These are phyloP conservation scores for Inga oerstediana DNA, from an alignment of 306 rosid genomes.

Conservation along the genomic window DNA sequence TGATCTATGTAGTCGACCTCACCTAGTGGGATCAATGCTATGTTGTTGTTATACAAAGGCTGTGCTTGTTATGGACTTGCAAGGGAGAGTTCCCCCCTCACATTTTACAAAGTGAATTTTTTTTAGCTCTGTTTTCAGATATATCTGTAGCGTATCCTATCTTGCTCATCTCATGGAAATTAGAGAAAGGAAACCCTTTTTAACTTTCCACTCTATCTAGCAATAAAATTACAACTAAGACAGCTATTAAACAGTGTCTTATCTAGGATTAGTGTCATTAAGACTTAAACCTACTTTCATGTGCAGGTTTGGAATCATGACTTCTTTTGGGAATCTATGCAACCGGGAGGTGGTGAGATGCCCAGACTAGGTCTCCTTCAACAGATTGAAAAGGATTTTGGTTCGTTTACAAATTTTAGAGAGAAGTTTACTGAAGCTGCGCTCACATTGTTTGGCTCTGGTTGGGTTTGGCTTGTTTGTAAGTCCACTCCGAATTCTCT, in stretches of 20 bases:
- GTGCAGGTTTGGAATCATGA: conserved; percentile 83
- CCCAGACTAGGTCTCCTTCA: conserved; percentile 76
- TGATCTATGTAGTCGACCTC: too few relatives aligned
- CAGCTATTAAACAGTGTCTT: not conserved
- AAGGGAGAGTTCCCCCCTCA: not conserved
- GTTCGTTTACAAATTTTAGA: conserved; percentile 75
- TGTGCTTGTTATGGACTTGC: not conserved
- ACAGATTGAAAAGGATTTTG: conserved; percentile 97
- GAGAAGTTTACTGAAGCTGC: conserved; percentile 74
- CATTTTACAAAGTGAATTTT: not conserved
- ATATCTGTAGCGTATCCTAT: conserved; percentile 11
- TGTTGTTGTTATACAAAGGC: too few relatives aligned
- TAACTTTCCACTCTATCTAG: not conserved
- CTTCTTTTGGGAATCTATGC: conserved; percentile 84
- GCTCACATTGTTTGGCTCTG: conserved; percentile 86
- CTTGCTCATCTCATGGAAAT: conserved; percentile 3
- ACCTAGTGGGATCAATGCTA: too few relatives aligned
- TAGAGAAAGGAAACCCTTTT: not conserved
- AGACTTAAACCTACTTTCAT: conserved; percentile 7
- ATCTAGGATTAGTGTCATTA: conserved; percentile 5
- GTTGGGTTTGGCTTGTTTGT: conserved; percentile 99
- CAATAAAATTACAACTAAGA: conserved; percentile 5
- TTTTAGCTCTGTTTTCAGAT: not conserved
- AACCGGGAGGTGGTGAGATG: conserved; percentile 89
- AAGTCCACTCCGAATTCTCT: conserved; percentile 45